phyloP scores from a whole-genome alignment of 2,329 filamentous ascomycete species.

The Polychaeton citri region DNA sequence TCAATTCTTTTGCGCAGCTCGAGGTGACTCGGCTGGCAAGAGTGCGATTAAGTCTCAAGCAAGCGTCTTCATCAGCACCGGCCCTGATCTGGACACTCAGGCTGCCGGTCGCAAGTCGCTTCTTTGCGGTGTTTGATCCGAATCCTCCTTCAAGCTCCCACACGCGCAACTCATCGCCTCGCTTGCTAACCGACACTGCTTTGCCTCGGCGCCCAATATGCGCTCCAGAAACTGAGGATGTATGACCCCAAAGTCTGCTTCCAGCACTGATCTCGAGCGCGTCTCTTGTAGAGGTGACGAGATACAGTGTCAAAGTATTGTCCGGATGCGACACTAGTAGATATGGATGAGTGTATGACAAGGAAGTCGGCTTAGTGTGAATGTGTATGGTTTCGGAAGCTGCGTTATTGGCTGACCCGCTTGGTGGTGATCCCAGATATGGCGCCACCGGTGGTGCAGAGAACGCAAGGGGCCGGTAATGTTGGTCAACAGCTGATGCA shows the following conservation, averaged over 20 bases:
- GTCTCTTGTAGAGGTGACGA: conserved; percentile 60
- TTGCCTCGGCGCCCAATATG: conserved; percentile 76
- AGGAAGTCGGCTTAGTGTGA: conserved; percentile 31
- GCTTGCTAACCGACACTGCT: conserved; percentile 73
- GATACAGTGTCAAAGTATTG: conserved; percentile 72
- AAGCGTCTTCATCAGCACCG: conserved; percentile 7
- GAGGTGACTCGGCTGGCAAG: background rate
- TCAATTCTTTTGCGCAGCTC: background rate
- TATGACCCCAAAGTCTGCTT: conserved; percentile 78
- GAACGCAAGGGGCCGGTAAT: conserved; percentile 29
- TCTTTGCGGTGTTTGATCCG: conserved; percentile 30
- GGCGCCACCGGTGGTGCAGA: conserved; percentile 14
- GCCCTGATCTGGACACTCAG: conserved; percentile 39
- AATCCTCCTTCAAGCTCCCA: conserved; percentile 77
- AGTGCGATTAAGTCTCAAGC: conserved; percentile 1
- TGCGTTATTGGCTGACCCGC: conserved; percentile 6
- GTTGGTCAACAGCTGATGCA: conserved; percentile 36
- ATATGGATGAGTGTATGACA: conserved; percentile 61
- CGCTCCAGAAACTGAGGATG: conserved; percentile 73
- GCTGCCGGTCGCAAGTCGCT: conserved; percentile 29
- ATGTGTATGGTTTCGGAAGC: conserved; percentile 16
- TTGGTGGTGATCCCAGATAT: conserved; percentile 9
- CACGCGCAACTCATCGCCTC: conserved; percentile 56
- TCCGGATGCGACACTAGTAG: conserved; percentile 72
- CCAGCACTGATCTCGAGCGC: conserved; percentile 57